These are phyloP conservation scores for Cucurbita maxima DNA, from an alignment of 306 rosid species.

Conservation along the genomic window DNA sequence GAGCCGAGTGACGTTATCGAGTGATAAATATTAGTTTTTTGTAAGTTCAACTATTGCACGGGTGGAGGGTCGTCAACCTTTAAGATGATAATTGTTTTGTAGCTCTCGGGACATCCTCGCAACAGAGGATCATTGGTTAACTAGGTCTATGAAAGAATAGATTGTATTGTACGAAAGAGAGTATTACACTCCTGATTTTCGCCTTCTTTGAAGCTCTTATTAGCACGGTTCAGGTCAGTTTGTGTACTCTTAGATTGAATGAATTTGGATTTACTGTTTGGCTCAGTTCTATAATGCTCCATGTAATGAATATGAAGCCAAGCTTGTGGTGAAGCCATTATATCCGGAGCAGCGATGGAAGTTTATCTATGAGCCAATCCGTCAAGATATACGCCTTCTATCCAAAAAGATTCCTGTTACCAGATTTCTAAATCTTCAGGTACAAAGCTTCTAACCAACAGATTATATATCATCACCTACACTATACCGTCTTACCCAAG, in stretches of 20 bases:
- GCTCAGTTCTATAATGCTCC: constrained; percentile 85
- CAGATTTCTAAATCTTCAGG: constrained; percentile 81
- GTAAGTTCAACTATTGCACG: background rate
- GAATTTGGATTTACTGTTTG: constrained; percentile 1
- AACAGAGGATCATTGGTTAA: background rate
- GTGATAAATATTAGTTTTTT: background rate
- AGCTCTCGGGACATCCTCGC: background rate
- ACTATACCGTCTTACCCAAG: background rate
- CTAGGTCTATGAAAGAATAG: background rate
- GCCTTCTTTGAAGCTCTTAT: background rate
- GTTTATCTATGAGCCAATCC: constrained; percentile 64
- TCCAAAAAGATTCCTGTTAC: constrained; percentile 85
- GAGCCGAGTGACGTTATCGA: background rate
- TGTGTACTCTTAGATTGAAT: background rate
- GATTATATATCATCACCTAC: background rate
- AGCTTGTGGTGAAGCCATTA: constrained; percentile 79
- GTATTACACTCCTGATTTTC: background rate
- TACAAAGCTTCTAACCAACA: constrained; percentile 10
- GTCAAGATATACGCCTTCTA: constrained; percentile 58
- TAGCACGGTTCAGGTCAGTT: background rate
- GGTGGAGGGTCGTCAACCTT: background rate
- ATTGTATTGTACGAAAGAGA: background rate
- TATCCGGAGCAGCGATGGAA: constrained; percentile 71
- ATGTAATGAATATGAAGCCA: constrained; percentile 56
- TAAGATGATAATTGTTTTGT: background rate